These are phyloP conservation scores for Pholiota conissans DNA, from an alignment of 768 basidiomycete genomes.

Conservation along the genomic window DNA sequence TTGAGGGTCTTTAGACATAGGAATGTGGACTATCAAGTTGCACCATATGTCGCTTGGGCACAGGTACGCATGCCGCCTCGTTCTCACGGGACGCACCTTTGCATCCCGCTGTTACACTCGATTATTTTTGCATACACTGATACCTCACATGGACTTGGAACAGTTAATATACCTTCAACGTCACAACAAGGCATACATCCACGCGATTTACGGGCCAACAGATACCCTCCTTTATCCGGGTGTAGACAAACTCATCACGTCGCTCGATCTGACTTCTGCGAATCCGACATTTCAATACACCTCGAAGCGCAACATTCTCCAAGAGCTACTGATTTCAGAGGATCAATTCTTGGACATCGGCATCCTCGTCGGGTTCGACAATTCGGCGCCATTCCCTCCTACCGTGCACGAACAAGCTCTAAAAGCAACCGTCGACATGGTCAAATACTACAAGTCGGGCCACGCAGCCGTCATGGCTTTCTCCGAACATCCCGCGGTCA, in stretches of 20 bases:
- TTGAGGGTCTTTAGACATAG: slow-evolving; percentile 91
- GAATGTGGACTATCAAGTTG: slow-evolving; percentile 94
- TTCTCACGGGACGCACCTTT: slow-evolving; percentile 11
- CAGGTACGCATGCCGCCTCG: slow-evolving; percentile 63
- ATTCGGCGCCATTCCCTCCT: slow-evolving; percentile 77
- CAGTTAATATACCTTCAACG: slow-evolving; percentile 95
- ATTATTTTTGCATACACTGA: not conserved
- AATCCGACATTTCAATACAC: slow-evolving; percentile 80
- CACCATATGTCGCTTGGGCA: slow-evolving; percentile 94
- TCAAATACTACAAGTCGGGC: slow-evolving; percentile 91
- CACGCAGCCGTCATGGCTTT: slow-evolving; percentile 77
- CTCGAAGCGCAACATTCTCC: slow-evolving; percentile 69
- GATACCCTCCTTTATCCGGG: slow-evolving; percentile 88
- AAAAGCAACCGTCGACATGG: slow-evolving; percentile 88
- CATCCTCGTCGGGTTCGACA: slow-evolving; percentile 88
- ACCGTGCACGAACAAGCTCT: slow-evolving; percentile 78
- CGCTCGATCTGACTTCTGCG: slow-evolving; percentile 71
- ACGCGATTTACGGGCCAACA: slow-evolving; percentile 88
- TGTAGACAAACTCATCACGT: slow-evolving; percentile 88
- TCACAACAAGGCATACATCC: slow-evolving; percentile 91
- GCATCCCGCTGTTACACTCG: slow-evolving; percentile 4
- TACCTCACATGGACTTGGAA: not conserved
- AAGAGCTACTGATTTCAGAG: slow-evolving; percentile 63
- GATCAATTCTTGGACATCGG: slow-evolving; percentile 96
- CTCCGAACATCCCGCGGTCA: slow-evolving; percentile 80